These are phyloP conservation scores for Coniferiporia weirii DNA, from an alignment of 1,284 basidiomycete species.

Conservation along the genomic window DNA sequence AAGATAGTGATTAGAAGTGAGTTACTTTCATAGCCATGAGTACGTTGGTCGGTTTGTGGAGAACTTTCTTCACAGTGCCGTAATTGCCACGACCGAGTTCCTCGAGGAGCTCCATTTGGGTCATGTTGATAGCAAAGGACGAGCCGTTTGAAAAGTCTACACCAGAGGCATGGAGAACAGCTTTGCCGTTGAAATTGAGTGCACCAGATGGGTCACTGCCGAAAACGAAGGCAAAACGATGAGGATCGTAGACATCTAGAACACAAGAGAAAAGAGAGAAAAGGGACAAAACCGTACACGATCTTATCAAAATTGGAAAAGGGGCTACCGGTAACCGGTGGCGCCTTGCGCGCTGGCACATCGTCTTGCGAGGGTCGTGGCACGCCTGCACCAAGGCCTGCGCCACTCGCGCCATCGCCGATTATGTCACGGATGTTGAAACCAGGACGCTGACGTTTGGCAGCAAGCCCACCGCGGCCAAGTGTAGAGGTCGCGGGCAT, in stretches of 20 bases:
- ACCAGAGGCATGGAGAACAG: constrained; percentile 86
- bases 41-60: constrained; percentile 92
- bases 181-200: constrained; percentile 92
- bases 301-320: constrained; percentile 95
- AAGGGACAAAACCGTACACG: constrained; percentile 56
- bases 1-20: neutral
- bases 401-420: constrained; percentile 42
- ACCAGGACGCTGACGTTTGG: constrained; percentile 50
- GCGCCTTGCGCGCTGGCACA: constrained; percentile 37
- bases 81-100: constrained; percentile 97
- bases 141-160: constrained; percentile 94
- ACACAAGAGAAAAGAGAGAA: constrained; percentile 12
- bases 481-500: constrained; percentile 25
- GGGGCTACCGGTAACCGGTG: constrained; percentile 56
- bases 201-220: constrained; percentile 87
- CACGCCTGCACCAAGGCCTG: constrained; percentile 67
- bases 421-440: constrained; percentile 63
- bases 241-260: constrained; percentile 18
- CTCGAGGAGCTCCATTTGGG: constrained; percentile 85
- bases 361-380: constrained; percentile 37
- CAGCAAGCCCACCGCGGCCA: constrained; percentile 36
- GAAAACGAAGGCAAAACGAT: constrained; percentile 12
- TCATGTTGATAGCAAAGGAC: constrained; percentile 95
- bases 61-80: constrained; percentile 93
- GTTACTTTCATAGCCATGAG: constrained; percentile 97